A percentile compares a stretch with the other conserved stretches of the same genome.
These are phyloP conservation scores for Amorphotheca resinae DNA, from an alignment of 495 filamentous ascomycete species.

Conservation along the genomic window DNA sequence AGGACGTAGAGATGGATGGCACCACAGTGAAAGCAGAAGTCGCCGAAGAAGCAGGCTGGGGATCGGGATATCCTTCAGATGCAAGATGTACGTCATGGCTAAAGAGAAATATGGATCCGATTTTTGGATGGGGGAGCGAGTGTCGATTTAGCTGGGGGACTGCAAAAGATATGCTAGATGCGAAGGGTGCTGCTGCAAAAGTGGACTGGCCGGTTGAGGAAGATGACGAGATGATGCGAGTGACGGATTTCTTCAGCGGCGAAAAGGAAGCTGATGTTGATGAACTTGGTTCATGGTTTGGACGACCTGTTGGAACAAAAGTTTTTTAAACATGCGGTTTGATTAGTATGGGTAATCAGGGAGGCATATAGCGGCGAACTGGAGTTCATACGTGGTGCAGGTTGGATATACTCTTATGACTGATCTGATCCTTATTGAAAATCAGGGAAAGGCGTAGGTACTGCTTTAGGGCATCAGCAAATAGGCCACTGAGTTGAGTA, in stretches of 20 bases:
- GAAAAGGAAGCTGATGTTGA: constrained; percentile 31
- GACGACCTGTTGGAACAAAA: constrained; percentile 39
- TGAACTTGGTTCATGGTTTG: constrained; percentile 53
- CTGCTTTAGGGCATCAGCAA: too few species aligned
- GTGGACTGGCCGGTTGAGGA: constrained; percentile 79
- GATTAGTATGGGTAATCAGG: background rate
- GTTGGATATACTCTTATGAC: too few species aligned
- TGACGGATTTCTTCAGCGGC: constrained; percentile 61
- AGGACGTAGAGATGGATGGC: constrained; percentile 12
- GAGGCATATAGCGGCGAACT: too few species aligned
- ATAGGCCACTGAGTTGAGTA: too few species aligned
- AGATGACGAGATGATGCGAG: constrained; percentile 47
- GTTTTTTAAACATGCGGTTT: constrained; percentile 33
- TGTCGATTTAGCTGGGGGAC: constrained; percentile 94
- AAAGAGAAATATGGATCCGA: constrained; percentile 70
- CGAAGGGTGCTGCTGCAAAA: constrained; percentile 40
- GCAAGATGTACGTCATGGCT: constrained; percentile 70
- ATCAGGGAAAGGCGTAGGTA: too few species aligned
- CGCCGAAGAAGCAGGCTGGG: constrained; percentile 43
- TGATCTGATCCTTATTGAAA: too few species aligned
- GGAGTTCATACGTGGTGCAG: too few species aligned
- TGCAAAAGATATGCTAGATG: constrained; percentile 81
- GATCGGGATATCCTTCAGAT: constrained; percentile 89
- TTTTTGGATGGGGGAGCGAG: constrained; percentile 92
- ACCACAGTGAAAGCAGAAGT: constrained; percentile 1